Conservation (phyloP, 352 stramenopile genomes). For the Pythium oligandrum region DNA sequence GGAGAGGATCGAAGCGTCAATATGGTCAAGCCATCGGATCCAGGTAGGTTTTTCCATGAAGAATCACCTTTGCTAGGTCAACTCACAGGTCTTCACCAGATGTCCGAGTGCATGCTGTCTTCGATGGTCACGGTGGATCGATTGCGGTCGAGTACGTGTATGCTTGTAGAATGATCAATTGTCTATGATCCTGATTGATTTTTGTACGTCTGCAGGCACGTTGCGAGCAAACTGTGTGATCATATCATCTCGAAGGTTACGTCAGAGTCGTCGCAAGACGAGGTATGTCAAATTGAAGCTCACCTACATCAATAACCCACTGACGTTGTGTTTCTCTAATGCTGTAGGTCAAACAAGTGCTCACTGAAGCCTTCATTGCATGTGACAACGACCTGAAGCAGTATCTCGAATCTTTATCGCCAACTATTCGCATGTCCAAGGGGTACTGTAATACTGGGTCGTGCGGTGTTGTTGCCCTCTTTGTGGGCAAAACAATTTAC, state of each 20-base stretch:
- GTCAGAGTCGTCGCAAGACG: constrained; percentile 8
- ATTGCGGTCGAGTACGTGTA: constrained; percentile 59
- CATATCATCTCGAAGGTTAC: constrained; percentile 11
- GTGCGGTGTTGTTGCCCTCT: constrained; percentile 56
- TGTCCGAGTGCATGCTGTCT: constrained; percentile 48
- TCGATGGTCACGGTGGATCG: constrained; percentile 64
- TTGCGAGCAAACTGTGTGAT: constrained; percentile 12
- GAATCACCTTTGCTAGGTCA: not conserved
- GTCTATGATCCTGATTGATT: not conserved
- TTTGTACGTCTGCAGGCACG: constrained; percentile 4
- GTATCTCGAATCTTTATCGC: constrained; percentile 37
- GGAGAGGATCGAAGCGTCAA: constrained; percentile 67
- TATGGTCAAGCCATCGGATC: constrained; percentile 27
- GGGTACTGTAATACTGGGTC: constrained; percentile 70
- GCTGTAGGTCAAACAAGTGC: not conserved
- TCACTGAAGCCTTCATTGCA: constrained; percentile 38
- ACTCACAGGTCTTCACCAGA: constrained; percentile 12
- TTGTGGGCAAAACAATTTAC: constrained; percentile 66
- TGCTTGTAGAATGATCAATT: not conserved
- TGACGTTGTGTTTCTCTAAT: too few relatives aligned
- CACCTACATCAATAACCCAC: too few relatives aligned
- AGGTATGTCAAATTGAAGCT: not conserved
- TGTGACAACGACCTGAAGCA: constrained; percentile 60
- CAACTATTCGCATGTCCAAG: constrained; percentile 42
- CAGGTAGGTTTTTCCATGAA: constrained; percentile 14